Conservation (phyloP, 2,329 filamentous ascomycete species). For the Aureobasidium vineae region DNA sequence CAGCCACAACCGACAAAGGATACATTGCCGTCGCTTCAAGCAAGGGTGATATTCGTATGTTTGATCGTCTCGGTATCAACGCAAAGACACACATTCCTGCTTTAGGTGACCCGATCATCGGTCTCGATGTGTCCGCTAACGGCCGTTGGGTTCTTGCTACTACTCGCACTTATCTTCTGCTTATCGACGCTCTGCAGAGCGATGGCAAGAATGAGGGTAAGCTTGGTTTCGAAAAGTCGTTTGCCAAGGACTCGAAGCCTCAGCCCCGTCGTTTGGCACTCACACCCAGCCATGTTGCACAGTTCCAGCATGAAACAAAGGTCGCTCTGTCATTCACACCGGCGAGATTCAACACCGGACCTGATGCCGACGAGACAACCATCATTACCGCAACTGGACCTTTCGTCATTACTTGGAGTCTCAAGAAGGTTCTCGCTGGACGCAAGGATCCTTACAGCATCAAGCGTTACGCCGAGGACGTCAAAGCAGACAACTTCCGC, state of each 20-base stretch:
- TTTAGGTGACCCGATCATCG: slow-evolving; percentile 90
- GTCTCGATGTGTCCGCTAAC: slow-evolving; percentile 91
- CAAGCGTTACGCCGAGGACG: slow-evolving; percentile 91
- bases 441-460: slow-evolving; percentile 89
- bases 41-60: slow-evolving; percentile 96
- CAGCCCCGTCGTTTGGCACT: slow-evolving; percentile 87
- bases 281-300: slow-evolving; percentile 87
- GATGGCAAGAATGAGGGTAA: slow-evolving; percentile 95
- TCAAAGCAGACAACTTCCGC: slow-evolving; percentile 98
- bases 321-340: slow-evolving; percentile 82
- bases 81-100: slow-evolving; percentile 97
- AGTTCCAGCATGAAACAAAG: slow-evolving; percentile 96
- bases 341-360: slow-evolving; percentile 89
- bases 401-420: slow-evolving; percentile 93
- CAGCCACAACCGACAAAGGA: slow-evolving; percentile 93
- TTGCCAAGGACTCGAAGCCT: slow-evolving; percentile 89
- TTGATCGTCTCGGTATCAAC: slow-evolving; percentile 93
- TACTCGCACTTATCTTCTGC: slow-evolving; percentile 87
- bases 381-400: slow-evolving; percentile 97
- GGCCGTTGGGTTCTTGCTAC: slow-evolving; percentile 95
- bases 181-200: slow-evolving; percentile 89
- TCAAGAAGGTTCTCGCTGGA: slow-evolving; percentile 82
- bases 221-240: slow-evolving; percentile 93
- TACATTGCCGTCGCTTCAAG: slow-evolving; percentile 96
- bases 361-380: slow-evolving; percentile 75